Base-by-base conservation (phyloP, 2,329 filamentous ascomycete species). In the Ophiocordyceps sinensis region DNA sequence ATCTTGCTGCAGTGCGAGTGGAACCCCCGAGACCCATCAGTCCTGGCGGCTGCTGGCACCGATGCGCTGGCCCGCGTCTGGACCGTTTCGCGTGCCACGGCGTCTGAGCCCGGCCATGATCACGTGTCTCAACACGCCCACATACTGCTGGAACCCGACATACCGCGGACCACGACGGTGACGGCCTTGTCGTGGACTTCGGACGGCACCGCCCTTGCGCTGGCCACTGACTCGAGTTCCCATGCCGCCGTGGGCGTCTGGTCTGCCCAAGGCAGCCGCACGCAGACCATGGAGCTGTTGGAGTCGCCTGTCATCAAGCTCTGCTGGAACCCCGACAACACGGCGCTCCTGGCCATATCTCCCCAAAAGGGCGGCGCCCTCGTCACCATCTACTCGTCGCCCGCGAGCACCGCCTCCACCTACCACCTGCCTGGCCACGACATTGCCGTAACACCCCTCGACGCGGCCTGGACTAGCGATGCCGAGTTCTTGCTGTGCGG, bases 21-120 rank as follows among this genome's bases (percentile, higher is more conserved):
- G 73, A 79, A 73, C 66, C 77, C 77, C 51, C 67, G 59, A 60
- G 70, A 80, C 65, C 71, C 76, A 58, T 74, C 70, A 45, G 65
- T 77, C 62, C 67, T 81, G 68, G 77, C 75, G 60, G 75, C 75
- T 67, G 75, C 73, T 65, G 77, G 77, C 53, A 79, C 75, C 58
- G 77, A 80, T 67, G 74, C 76, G 62, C 74, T 80, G 74, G 77
- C 76, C 67, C 75, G 76, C 49, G 68, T 80, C 63, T 80, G 77
- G 76, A 78, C 72, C 47, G 60, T 80, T 51, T 70, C 71, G 58
- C 71, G 70, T 68, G 65, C 65, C 55, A 61, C 67, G 51, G 62
- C 64, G 50, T 53, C 65, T 45, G 61, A 62, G 40, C 51, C 57
- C 36, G 56, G 56, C 40, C 52, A 55, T 41, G 63, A 67, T 61